These are phyloP conservation scores for Escovopsis weberi DNA, from an alignment of 2,329 filamentous ascomycete species.

Conservation along the genomic window DNA sequence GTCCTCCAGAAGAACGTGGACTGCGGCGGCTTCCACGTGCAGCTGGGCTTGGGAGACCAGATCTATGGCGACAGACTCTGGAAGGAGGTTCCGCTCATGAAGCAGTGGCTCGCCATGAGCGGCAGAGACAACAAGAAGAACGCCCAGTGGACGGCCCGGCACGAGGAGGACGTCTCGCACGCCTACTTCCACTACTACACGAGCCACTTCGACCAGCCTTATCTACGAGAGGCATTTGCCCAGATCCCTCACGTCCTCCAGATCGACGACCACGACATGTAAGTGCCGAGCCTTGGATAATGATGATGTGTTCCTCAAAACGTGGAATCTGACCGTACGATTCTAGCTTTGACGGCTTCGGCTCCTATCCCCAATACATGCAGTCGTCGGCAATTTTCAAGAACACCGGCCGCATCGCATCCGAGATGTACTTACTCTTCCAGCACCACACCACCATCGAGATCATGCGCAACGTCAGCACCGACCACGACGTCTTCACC, in stretches of 20 bases:
- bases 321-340: not conserved
- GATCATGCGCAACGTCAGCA: conserved; percentile 75
- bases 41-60: conserved; percentile 83
- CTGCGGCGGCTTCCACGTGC: conserved; percentile 88
- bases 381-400: conserved; percentile 96
- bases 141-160: conserved; percentile 79
- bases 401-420: conserved; percentile 88
- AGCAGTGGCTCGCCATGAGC: conserved; percentile 87
- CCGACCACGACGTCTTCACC: conserved; percentile 86
- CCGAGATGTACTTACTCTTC: conserved; percentile 96
- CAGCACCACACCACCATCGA: conserved; percentile 96
- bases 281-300: conserved; percentile 28
- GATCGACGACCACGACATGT: conserved; percentile 97
- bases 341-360: conserved; percentile 85
- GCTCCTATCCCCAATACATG: conserved; percentile 97
- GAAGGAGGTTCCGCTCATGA: conserved; percentile 87
- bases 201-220: conserved; percentile 94
- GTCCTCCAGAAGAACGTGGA: conserved; percentile 95
- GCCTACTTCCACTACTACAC: conserved; percentile 99
- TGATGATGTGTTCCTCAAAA: not conserved
- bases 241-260: conserved; percentile 91
- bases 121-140: conserved; percentile 89
- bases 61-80: conserved; percentile 92
- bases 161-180: conserved; percentile 90
- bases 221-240: conserved; percentile 85